Percentiles rank a stretch among this genome's conserved stretches.
Conservation (phyloP, 768 basidiomycete genomes). For the Amanita subjunquillea region DNA sequence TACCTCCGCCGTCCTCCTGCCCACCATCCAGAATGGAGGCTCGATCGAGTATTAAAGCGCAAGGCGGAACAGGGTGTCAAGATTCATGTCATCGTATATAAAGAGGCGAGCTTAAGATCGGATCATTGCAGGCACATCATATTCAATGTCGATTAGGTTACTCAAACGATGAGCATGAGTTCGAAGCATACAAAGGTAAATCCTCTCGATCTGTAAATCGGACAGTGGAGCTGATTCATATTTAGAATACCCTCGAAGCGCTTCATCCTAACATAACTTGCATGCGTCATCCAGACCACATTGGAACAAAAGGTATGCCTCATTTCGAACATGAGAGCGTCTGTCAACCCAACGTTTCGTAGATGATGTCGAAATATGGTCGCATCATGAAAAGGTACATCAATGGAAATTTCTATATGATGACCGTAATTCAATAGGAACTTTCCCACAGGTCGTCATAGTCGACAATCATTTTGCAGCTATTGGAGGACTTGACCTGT, state of each 20-base stretch:
- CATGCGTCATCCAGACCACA: slow-evolving; percentile 87
- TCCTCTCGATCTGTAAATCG: background rate
- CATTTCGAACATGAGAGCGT: background rate
- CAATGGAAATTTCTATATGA: background rate
- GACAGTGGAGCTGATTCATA: background rate
- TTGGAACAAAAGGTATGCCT: slow-evolving; percentile 59
- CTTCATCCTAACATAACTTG: slow-evolving; percentile 83
- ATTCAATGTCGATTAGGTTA: slow-evolving; percentile 39
- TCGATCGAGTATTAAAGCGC: slow-evolving; percentile 74
- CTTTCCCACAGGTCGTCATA: slow-evolving; percentile 47
- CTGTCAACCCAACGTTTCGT: background rate
- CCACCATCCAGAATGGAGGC: slow-evolving; percentile 74
- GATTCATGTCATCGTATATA: slow-evolving; percentile 88
- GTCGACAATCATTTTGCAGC: slow-evolving; percentile 82
- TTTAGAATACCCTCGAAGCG: slow-evolving; percentile 61
- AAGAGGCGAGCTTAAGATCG: slow-evolving; percentile 44
- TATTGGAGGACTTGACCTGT: slow-evolving; percentile 91
- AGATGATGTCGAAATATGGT: slow-evolving; percentile 84
- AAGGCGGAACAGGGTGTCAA: slow-evolving; percentile 93
- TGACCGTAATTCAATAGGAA: background rate
- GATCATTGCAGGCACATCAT: background rate
- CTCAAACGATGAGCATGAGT: slow-evolving; percentile 84
- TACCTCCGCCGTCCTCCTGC: slow-evolving; percentile 92
- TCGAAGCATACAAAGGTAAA: slow-evolving; percentile 73
- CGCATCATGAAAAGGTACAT: slow-evolving; percentile 75